Base-by-base conservation (phyloP, 768 basidiomycete genomes). In the Tulasnella sp. region DNA sequence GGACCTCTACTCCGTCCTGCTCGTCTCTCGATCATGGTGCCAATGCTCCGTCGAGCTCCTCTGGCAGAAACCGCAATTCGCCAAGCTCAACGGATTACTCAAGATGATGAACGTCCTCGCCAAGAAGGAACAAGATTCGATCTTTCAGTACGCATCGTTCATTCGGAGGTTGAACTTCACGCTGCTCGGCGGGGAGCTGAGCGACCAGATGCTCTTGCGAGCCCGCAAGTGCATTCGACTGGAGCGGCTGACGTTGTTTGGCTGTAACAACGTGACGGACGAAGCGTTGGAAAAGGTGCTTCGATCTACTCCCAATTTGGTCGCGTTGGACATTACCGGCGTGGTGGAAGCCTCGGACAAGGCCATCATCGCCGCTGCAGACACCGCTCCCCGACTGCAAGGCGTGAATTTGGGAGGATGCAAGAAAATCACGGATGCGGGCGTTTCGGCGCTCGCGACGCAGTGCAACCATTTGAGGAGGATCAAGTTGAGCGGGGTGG, bases 41-140 rank as follows among this genome's bases (percentile, higher is more conserved):
- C 92, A 96, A 81, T 97, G 95, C 83, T 90, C 94, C 38, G 95
- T 96, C 58, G 94, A 98, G 83, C 87, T 98, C 29, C 86, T 99
- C 31, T 99, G 96, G 96, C 91, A 95, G 83, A 92, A 93, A 80
- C 96, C 96, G 25, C 86, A 86, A 73, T 89, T 99, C 81, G 85
- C 89, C 34, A 89, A 88, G 76, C 85, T 89, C 76, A 84, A 87
- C 74, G 91, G 91, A 45, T 88, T 97, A 74, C 86, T 90, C 81
- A 90, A 90, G 83, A 91, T 98, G 88, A 88, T 93, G 80, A 85
- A 86, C 76, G 86, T 95, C 70, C 85, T 99, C 79, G 84, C 86
- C 37, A 84, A 85, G 49, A 72, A 86, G 25, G 58, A 64, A 11
- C 29, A 64, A 12, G 87, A 90, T 74, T 88, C 91, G 80, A 92